A percentile compares a stretch with the other conserved stretches of the same genome.
phyloP scores from a whole-genome alignment of 495 filamentous ascomycete genomes.

The Penicillium pancosmium region DNA sequence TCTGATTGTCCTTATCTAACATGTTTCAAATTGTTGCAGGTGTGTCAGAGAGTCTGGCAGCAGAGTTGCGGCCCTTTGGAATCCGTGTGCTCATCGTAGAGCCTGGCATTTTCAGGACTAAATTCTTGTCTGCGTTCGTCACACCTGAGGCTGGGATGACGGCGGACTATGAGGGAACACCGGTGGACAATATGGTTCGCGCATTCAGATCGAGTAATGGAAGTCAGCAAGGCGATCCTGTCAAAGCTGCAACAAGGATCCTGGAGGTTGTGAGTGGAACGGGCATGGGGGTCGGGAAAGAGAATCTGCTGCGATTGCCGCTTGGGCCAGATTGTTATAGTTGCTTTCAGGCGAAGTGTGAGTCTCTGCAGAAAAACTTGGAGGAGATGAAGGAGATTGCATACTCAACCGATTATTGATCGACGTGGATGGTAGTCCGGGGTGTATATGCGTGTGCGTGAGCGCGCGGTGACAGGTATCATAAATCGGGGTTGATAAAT shows the following conservation, averaged over 20 bases:
- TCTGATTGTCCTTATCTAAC: too few relatives aligned
- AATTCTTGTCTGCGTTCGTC: constrained; percentile 18
- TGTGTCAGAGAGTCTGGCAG: constrained; percentile 35
- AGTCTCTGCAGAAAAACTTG: constrained; percentile 15
- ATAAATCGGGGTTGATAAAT: constrained; percentile 1
- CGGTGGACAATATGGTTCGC: constrained; percentile 17
- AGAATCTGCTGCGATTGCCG: constrained; percentile 18
- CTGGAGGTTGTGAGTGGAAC: constrained; percentile 20
- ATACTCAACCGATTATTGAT: constrained; percentile 17
- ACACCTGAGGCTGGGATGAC: constrained; percentile 21
- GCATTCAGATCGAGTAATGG: constrained; percentile 15
- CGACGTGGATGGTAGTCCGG: not conserved
- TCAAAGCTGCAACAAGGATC: constrained; percentile 20
- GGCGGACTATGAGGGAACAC: constrained; percentile 19
- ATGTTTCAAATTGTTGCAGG: constrained; percentile 17
- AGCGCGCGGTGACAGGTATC: not conserved
- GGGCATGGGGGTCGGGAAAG: constrained; percentile 19
- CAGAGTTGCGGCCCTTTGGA: constrained; percentile 30
- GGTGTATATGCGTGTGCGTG: not conserved
- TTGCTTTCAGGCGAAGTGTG: constrained; percentile 18
- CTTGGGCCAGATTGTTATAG: constrained; percentile 24
- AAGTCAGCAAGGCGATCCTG: constrained; percentile 16
- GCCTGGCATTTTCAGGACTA: constrained; percentile 42
- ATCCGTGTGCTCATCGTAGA: constrained; percentile 40
- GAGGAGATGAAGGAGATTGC: constrained; percentile 21